These are phyloP conservation scores for Amanita pseudoporphyria DNA, from an alignment of 768 basidiomycete species.

Conservation along the genomic window DNA sequence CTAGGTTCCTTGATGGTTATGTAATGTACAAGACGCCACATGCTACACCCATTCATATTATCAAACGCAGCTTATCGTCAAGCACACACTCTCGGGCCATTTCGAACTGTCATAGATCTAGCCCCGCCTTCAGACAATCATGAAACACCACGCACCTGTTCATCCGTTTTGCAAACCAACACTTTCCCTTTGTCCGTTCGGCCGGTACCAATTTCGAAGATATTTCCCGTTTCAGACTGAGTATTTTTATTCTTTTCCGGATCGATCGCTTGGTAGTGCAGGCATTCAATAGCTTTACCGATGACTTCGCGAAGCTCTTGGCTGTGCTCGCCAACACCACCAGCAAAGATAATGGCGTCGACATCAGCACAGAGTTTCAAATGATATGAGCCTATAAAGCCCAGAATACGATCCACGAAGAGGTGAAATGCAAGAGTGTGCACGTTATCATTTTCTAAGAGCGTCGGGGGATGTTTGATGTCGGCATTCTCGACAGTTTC, in stretches of 20 bases:
- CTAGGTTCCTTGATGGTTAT: neutral
- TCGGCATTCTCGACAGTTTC: constrained; percentile 43
- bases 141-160: constrained; percentile 32
- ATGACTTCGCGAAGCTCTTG: constrained; percentile 51
- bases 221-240: neutral
- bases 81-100: constrained; percentile 31
- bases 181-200: constrained; percentile 22
- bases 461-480: constrained; percentile 14
- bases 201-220: constrained; percentile 12
- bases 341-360: constrained; percentile 78
- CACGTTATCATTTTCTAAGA: constrained; percentile 21
- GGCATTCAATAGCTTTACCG: constrained; percentile 38
- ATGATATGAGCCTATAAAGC: constrained; percentile 67
- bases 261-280: constrained; percentile 53
- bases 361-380: constrained; percentile 58
- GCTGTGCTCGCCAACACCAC: constrained; percentile 81
- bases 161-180: constrained; percentile 59
- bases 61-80: constrained; percentile 18
- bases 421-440: constrained; percentile 66
- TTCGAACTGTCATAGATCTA: constrained; percentile 21
- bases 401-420: constrained; percentile 66
- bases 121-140: neutral
- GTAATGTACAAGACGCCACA: neutral
- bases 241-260: constrained; percentile 29
- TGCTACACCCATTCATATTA: neutral